These are phyloP conservation scores for Heritiera fomes DNA, from an alignment of 345 rosid genomes.

Conservation along the genomic window DNA sequence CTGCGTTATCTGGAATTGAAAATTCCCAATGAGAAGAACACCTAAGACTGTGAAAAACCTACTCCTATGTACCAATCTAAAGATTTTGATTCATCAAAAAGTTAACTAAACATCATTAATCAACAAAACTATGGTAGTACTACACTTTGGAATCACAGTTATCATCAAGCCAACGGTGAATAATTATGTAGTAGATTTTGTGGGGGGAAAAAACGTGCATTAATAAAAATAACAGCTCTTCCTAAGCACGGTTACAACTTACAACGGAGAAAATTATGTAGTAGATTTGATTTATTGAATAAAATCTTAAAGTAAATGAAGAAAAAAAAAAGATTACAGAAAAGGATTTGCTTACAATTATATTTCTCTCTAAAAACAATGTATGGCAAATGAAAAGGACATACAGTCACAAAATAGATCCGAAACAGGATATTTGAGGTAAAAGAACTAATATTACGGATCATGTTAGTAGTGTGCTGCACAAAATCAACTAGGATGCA, in stretches of 20 bases:
- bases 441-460: not conserved
- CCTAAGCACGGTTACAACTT: too few species aligned
- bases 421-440: constrained; percentile 3
- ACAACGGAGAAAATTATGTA: not conserved
- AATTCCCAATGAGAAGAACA: not conserved
- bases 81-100: not conserved
- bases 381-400: not conserved
- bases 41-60: not conserved
- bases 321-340: not conserved
- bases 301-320: not conserved
- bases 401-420: not conserved
- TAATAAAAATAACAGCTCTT: too few species aligned
- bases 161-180: not conserved
- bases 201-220: too few species aligned
- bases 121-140: not conserved
- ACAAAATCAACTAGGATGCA: not conserved
- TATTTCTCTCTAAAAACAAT: not conserved
- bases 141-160: not conserved
- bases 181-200: not conserved
- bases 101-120: not conserved
- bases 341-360: not conserved
- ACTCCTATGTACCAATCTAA: not conserved
- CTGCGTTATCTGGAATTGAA: not conserved
- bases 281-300: not conserved
- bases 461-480: not conserved